A percentile compares a stretch with the other conserved stretches of the same genome.
phyloP scores from a whole-genome alignment of 1,139 yeast species.

The Geotrichum australiense region DNA sequence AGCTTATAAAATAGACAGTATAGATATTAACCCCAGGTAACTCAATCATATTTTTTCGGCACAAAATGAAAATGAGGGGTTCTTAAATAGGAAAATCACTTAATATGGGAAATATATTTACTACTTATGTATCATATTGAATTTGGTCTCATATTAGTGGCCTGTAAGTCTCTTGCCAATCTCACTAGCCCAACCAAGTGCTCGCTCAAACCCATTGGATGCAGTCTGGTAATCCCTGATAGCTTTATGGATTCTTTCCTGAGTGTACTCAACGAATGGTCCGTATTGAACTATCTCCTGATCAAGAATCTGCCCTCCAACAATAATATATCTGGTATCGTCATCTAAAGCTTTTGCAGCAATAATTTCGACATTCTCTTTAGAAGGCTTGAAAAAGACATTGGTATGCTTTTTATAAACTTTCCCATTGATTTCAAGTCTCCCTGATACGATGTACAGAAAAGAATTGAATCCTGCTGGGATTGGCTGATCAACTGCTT shows the following conservation, averaged over 20 bases:
- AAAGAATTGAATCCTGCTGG: slow-evolving; percentile 57
- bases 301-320: slow-evolving; percentile 72
- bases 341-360: slow-evolving; percentile 24
- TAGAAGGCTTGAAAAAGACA: slow-evolving; percentile 36
- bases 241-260: slow-evolving; percentile 57
- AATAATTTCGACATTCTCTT: slow-evolving; percentile 25
- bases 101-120: no score
- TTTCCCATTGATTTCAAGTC: slow-evolving; percentile 44
- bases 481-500: slow-evolving; percentile 51
- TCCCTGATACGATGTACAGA: slow-evolving; percentile 60
- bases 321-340: slow-evolving; percentile 48
- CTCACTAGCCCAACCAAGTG: slow-evolving; percentile 60
- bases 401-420: slow-evolving; percentile 42
- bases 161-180: slow-evolving; percentile 39
- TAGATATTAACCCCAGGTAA: no score
- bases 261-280: slow-evolving; percentile 72
- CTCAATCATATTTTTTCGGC: no score
- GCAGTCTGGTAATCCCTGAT: slow-evolving; percentile 63
- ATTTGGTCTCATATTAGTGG: no score
- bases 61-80: no score
- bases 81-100: no score
- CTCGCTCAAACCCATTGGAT: slow-evolving; percentile 66
- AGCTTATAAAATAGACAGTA: no score
- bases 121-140: no score
- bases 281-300: slow-evolving; percentile 85